phyloP scores from a whole-genome alignment of 2,329 filamentous ascomycete species.

The Colletotrichum liriopes region DNA sequence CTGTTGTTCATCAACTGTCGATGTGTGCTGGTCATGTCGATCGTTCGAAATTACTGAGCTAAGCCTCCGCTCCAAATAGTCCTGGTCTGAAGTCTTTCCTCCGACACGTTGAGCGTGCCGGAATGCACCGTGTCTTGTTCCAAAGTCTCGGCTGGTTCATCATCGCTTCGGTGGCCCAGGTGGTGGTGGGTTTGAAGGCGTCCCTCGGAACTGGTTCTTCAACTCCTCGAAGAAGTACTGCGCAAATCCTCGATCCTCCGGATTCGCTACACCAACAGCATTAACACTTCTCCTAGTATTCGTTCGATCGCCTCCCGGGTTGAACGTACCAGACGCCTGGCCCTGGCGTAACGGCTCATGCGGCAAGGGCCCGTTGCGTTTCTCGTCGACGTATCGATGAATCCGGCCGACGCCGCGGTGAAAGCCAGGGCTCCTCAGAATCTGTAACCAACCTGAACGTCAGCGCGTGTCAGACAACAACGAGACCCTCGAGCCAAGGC shows the following conservation, averaged over 20 bases:
- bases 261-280: slow-evolving; percentile 12
- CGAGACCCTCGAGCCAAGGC: neutral
- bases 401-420: slow-evolving; percentile 68
- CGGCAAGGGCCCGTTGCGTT: slow-evolving; percentile 64
- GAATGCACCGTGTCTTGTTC: neutral
- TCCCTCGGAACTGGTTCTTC: slow-evolving; percentile 65
- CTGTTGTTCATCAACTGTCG: neutral
- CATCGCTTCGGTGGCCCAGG: slow-evolving; percentile 45
- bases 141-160: slow-evolving; percentile 4
- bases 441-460: slow-evolving; percentile 49
- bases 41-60: neutral
- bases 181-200: slow-evolving; percentile 55
- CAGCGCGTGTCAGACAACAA: neutral
- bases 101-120: neutral
- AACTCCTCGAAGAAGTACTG: slow-evolving; percentile 67
- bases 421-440: slow-evolving; percentile 67
- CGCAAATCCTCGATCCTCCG: slow-evolving; percentile 33
- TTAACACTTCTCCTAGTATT: neutral
- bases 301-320: neutral
- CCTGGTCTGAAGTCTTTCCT: neutral
- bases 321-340: slow-evolving; percentile 64
- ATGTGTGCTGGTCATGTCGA: neutral
- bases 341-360: slow-evolving; percentile 66
- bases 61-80: neutral
- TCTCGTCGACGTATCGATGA: slow-evolving; percentile 65